phyloP scores from a whole-genome alignment of 305 asterid genomes.

The Petunia hybrid region DNA sequence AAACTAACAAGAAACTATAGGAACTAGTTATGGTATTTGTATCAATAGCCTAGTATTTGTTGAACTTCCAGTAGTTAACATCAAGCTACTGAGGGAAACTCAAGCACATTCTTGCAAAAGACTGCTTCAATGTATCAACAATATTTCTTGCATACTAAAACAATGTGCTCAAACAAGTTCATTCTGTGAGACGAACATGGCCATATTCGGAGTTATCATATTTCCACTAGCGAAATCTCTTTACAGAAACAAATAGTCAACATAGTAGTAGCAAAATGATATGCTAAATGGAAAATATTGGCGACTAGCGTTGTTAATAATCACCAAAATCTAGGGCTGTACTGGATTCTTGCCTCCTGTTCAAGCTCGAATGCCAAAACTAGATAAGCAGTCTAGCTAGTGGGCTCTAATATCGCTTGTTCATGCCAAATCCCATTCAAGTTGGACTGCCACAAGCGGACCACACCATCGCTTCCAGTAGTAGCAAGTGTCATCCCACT shows the following conservation, averaged over 20 bases:
- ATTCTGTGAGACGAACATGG: not conserved
- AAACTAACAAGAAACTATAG: slow-evolving; percentile 17
- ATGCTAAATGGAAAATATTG: not conserved
- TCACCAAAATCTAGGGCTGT: slow-evolving; percentile 9
- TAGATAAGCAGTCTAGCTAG: slow-evolving; percentile 38
- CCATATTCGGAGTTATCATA: not conserved
- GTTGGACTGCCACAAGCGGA: slow-evolving; percentile 91
- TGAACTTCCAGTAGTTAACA: not conserved
- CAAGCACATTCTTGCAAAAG: not conserved
- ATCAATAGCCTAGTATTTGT: not conserved
- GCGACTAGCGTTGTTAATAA: not conserved
- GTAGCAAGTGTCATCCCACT: slow-evolving; percentile 96
- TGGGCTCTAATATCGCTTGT: slow-evolving; percentile 71
- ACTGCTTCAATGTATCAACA: not conserved
- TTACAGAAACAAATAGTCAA: not conserved
- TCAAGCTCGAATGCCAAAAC: not conserved
- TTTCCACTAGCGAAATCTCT: not conserved
- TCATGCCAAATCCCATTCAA: slow-evolving; percentile 78
- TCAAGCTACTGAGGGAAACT: not conserved
- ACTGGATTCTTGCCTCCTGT: not conserved
- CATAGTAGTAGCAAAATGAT: not conserved
- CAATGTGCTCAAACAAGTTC: slow-evolving; percentile 9
- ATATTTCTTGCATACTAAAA: not conserved
- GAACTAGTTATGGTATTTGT: not conserved
- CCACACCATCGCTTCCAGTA: slow-evolving; percentile 72